These are phyloP conservation scores for Aspergillus aculeatinus DNA, from an alignment of 2,329 filamentous ascomycete genomes.

Conservation along the genomic window DNA sequence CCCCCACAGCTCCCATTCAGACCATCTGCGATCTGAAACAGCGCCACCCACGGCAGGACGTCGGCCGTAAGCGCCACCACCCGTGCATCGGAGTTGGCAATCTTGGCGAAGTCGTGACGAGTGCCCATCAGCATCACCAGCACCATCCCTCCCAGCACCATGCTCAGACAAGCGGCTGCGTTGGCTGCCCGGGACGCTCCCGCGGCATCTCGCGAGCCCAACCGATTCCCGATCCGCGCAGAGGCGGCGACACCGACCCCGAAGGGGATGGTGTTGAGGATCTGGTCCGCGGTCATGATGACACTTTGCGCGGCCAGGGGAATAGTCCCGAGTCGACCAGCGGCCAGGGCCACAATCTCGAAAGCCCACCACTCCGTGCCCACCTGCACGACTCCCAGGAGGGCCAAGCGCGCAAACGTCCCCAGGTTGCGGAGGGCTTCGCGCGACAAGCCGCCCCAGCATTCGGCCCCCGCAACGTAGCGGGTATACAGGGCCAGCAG, in stretches of 20 bases:
- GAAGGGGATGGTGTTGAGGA: constrained; percentile 83
- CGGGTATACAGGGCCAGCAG: constrained; percentile 71
- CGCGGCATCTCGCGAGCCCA: constrained; percentile 65
- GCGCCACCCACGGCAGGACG: constrained; percentile 80
- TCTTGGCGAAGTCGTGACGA: constrained; percentile 69
- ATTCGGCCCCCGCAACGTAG: constrained; percentile 69
- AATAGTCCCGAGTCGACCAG: constrained; percentile 75
- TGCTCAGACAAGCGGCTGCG: constrained; percentile 69
- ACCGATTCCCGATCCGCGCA: constrained; percentile 73
- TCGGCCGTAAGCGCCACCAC: constrained; percentile 73
- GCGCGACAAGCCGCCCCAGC: constrained; percentile 73
- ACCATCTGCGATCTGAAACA: constrained; percentile 89
- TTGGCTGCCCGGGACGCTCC: constrained; percentile 73
- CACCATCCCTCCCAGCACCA: constrained; percentile 66
- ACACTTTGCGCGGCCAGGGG: constrained; percentile 80
- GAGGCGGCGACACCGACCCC: constrained; percentile 81
- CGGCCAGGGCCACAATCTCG: constrained; percentile 81
- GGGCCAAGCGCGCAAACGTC: constrained; percentile 71
- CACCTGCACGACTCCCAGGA: constrained; percentile 76
- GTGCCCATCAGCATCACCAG: constrained; percentile 68
- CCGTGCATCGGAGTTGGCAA: constrained; percentile 75
- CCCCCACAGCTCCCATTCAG: constrained; percentile 84
- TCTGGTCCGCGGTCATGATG: constrained; percentile 85
- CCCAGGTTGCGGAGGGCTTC: constrained; percentile 65
- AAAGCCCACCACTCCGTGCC: constrained; percentile 96